A percentile compares a stretch with the other conserved stretches of the same genome.
Evolutionary conservation across 75 land plant species (phyloP).

Genomic region (Isoetes taiwanensis): DNA sequence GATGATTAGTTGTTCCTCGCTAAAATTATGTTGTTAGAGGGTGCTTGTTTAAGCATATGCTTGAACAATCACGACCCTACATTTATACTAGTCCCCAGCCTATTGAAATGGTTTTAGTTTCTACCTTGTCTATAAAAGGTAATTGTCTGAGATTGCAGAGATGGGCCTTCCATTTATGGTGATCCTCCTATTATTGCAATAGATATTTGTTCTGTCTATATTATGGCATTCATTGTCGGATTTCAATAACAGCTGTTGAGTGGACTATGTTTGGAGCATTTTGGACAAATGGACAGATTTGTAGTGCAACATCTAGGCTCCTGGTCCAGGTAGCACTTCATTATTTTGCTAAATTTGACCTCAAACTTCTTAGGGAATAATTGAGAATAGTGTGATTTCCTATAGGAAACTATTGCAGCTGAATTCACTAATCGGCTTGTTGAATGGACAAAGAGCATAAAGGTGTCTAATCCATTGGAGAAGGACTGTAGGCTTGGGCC

Average conservation of each 20-base stretch:
- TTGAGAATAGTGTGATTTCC: too few species aligned
- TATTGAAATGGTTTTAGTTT: too few species aligned
- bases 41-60: too few species aligned
- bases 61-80: too few species aligned
- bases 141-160: background rate
- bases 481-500: constrained; percentile 94
- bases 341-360: background rate
- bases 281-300: constrained; percentile 99
- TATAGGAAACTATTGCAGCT: constrained; percentile 79
- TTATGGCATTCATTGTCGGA: background rate
- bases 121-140: too few species aligned
- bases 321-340: constrained; percentile 69
- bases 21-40: too few species aligned
- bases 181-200: background rate
- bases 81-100: too few species aligned
- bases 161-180: background rate
- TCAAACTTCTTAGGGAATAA: too few species aligned
- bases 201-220: background rate
- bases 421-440: constrained; percentile 69
- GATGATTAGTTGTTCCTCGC: too few species aligned
- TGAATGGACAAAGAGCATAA: constrained; percentile 66
- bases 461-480: constrained; percentile 82
- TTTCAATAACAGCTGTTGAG: constrained; percentile 96
- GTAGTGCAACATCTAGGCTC: constrained; percentile 99
- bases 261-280: constrained; percentile 94